Evolutionary conservation across 192 early-diverging fungal species (phyloP), one percentile per base, ranked within the genome.

Genomic region (Coemansia erecta): DNA sequence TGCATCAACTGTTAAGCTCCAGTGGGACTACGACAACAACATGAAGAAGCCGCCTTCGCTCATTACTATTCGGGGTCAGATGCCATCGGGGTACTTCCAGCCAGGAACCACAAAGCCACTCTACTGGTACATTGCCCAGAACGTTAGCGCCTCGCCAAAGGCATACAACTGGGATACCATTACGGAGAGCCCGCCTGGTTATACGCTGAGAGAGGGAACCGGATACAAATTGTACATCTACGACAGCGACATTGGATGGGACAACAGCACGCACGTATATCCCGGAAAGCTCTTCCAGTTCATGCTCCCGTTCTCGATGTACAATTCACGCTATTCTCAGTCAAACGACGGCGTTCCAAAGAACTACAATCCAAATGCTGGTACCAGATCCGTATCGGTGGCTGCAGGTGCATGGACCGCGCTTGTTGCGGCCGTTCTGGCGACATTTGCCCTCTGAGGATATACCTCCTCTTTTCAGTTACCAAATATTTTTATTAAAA

Each of bases 241-340:
- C 46, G 77, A 80, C 55, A 61, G 71, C 54, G 63, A 70, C 49
- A 71, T 80, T 62, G 77, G 77, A 17, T 74, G 70, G 70, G 72
- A 80, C 10, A 80, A 80, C 67, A 74, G 70, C 66, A 80, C 71
- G 2, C 66, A 60, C 12, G 77, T 73, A 6, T 68, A 58, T 56
- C 53, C 77, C 8, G 72, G 77, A n/a, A 64, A 64, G 50, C 58
- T 80, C 46, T 80, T 78, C 61, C 75, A 78, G 75, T 78, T 78
- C 52, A 78, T 72, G 77, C 60, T 80, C 14, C 70, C 70, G 24
- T 80, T 80, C 51, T 70, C 77, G 42, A 80, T 80, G 77, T 80
- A 80, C 70, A 80, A 80, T 42, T 80, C 77, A 63, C 70, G 70
- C 56, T 80, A 80, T 47, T 58, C 59, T 1, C 70, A 80, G 54